Evolutionary conservation across 257 asterid species (phyloP), one percentile per base, ranked within the genome.

Genomic region (Scutellaria galericulata): DNA sequence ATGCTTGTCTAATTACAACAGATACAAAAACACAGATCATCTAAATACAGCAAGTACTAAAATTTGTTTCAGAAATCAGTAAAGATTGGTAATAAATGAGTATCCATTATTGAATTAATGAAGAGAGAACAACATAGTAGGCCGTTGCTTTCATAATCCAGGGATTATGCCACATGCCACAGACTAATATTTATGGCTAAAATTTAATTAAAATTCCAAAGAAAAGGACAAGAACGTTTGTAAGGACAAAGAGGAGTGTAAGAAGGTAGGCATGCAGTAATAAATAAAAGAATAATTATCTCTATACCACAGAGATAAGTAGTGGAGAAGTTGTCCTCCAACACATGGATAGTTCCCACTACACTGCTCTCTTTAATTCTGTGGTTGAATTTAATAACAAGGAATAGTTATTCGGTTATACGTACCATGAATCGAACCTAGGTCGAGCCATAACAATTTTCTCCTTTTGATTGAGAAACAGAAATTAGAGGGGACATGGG

Each of bases 401-500:
- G 51, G 40, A 52, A 15, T 37, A n/a, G 39, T 22, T 22, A 2
- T 46, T 52, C 73, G 31, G 20, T 11, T 56, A 20, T 44, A 55
- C 22, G 48, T 48, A 22, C 55, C 74, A 68, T 68, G 79, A 66
- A 31, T 31, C 5, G 37, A 31, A 31, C 37, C 37, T 31, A 4
- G 5, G 37, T 31, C 37, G 37, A 31, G 37, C 58, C 63, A 40
- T 40, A 20, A 18, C 44, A 7, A 13, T n/a, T 46, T 27, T 27
- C n/a, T 14, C 31, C 66, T 20, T 47, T 68, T 45, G 70, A 75
- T 48, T 35, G 58, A 67, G 61, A 51, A 46, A 15, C 2, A 24
- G 52, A 13, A 9, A 18, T 18, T 18, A 35, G 10, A 37, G 73
- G 85, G 79, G 89, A 81, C 90, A 86, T 71, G 69, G 63, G 78